Base-by-base conservation (phyloP, 2,329 filamentous ascomycete genomes). In the Xylariaceae sp. region DNA sequence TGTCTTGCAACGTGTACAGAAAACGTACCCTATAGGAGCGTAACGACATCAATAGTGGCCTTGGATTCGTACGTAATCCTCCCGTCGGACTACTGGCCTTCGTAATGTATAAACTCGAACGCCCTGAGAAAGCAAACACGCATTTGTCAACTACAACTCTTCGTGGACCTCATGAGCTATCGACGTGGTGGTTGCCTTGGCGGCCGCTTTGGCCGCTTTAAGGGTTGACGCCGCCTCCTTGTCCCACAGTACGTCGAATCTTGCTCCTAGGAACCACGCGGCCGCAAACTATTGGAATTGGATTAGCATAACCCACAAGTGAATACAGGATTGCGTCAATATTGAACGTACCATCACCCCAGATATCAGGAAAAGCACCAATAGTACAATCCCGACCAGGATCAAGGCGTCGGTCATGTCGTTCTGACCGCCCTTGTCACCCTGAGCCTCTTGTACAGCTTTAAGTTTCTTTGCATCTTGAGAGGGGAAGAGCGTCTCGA, bases 401-500 rank as follows among this genome's bases (percentile, higher is more conserved):
- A 89, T 83, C 64, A 85, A 76, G 7, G 80, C 81, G 67, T 90
- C 86, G 59, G 84, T 79, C 7, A 83, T 69, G 57, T 83, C 79
- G 70, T 81, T 80, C 4, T 74, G 62, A 37, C 75, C 72, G 58
- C 82, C 74, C 52, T 70, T 70, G 20, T 71, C 71, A 55, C 73
- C 67, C 52, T 77, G 75, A 40, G 63, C 62, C 5, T 77, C 66
- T 49, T 76, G 74, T 40, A 74, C 67, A 14, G 75, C 70, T 29
- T 77, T 74, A 37, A 84, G 73, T 59, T 79, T 77, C 68, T 89
- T 87, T 44, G 89, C 83, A 61, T 90, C 86, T 74, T 96, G 91
- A 7, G 85, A 83, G 2, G 95, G 95, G 84, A 93, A 98, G 65
- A 98, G 86, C 4, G 87, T 88, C 75, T 98, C 93, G 71, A 98